phyloP scores from a whole-genome alignment of 1,284 basidiomycete species.

The Ganoderma sinense region DNA sequence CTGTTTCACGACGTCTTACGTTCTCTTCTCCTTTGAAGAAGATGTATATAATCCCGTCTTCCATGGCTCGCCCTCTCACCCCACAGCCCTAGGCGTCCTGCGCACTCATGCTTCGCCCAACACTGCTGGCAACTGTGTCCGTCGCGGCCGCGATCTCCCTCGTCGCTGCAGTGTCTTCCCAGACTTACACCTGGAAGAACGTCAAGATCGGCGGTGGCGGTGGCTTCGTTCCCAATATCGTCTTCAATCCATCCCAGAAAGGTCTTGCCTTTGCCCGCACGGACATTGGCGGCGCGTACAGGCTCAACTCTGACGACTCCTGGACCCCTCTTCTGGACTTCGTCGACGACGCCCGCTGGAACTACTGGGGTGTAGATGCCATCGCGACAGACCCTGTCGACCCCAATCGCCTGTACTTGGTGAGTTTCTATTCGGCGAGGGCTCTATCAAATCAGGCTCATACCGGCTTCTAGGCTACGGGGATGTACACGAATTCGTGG shows the following conservation, averaged over 20 bases:
- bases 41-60: constrained; percentile 18
- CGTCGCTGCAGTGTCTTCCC: constrained; percentile 50
- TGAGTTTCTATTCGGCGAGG: constrained; percentile 24
- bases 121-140: constrained; percentile 26
- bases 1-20: constrained; percentile 1
- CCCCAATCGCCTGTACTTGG: constrained; percentile 61
- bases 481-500: constrained; percentile 73
- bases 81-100: constrained; percentile 12
- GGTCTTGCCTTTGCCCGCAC: constrained; percentile 71
- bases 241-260: constrained; percentile 64
- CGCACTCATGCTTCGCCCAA: constrained; percentile 22
- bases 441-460: not conserved
- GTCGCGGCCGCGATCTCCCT: constrained; percentile 33
- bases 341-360: constrained; percentile 61
- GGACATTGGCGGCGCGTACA: constrained; percentile 74
- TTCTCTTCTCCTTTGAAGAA: not conserved
- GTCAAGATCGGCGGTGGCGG: constrained; percentile 64
- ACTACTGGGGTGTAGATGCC: constrained; percentile 73
- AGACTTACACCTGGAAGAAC: constrained; percentile 68
- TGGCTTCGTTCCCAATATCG: constrained; percentile 61
- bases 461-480: constrained; percentile 50
- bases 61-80: not conserved
- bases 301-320: constrained; percentile 63
- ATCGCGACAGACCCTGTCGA: constrained; percentile 69
- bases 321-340: constrained; percentile 71